Evolutionary conservation across 2,329 filamentous ascomycete genomes (phyloP), one percentile per base, ranked within the genome.

Genomic region (Xylaria sp.): DNA sequence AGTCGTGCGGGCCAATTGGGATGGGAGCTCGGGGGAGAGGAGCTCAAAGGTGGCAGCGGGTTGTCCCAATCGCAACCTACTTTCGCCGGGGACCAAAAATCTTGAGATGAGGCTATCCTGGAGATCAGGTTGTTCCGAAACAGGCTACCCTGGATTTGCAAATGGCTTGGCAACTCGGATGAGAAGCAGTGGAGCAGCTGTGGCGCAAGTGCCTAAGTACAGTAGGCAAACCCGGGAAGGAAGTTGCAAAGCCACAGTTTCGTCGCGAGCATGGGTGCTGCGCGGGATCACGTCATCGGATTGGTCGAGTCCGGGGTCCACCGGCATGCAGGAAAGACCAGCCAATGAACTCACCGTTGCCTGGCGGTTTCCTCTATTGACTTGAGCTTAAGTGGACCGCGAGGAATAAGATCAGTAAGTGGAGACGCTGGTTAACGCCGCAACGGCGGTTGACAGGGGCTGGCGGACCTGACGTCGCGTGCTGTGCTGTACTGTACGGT

Each of bases 291-390:
- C 71, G 70, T 72, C 70, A 72, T 53, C 6, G 56, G 65, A 72
- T 72, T 72, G 71, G 71, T 55, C 31, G 17, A 56, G 41, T 43
- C 49, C 40, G 23, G 21, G 23, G 13, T 51, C 64, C 63, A 63
- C 60, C 53, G 40, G 27, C 25, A 48, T 52, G 37, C 54, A 51
- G 33, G 48, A 44, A 56, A n/a, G 23, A 21, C 3, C 9, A 38
- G 13, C 82, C 81, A 85, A 84, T 84, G 56, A 74, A 23, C 68
- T 38, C 3, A 13, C 70, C 72, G 86, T 88, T 88, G 85, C 83
- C 69, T 75, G 68, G 83, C 75, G 72, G 83, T 86, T 85, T 81
- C 79, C 72, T 75, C 67, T 85, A 81, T 85, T 85, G 80, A 84
- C 64, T 55, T 71, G 69, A 70, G 63, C 64, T 55, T 21, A 40